phyloP scores from a whole-genome alignment of 1,139 yeast genomes.

The Meyerozyma sp. region DNA sequence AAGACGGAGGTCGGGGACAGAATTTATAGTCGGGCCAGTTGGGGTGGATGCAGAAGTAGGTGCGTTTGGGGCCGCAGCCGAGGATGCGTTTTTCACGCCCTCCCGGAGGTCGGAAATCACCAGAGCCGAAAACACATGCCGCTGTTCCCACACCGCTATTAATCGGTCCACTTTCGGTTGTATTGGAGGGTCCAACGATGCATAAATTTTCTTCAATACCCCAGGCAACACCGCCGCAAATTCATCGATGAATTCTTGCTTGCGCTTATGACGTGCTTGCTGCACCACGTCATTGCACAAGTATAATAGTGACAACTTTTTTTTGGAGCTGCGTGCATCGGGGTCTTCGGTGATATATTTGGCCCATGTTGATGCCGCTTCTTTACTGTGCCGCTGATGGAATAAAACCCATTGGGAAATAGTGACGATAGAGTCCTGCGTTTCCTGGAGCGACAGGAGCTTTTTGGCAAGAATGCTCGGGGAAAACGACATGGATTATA shows the following conservation, averaged over 20 bases:
- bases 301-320: conserved; percentile 56
- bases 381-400: conserved; percentile 62
- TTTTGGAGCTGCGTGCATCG: conserved; percentile 1
- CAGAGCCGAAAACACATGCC: conserved; percentile 47
- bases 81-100: conserved; percentile 14
- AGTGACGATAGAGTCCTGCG: conserved; percentile 79
- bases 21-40: neutral
- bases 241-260: conserved; percentile 53
- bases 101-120: conserved; percentile 41
- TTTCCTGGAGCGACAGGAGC: conserved; percentile 59
- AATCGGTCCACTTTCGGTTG: conserved; percentile 60
- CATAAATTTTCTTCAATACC: conserved; percentile 28
- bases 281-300: conserved; percentile 83
- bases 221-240: conserved; percentile 47
- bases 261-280: conserved; percentile 64
- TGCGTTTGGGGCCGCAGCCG: conserved; percentile 11
- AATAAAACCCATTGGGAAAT: conserved; percentile 83
- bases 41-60: neutral
- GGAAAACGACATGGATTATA: conserved; percentile 52
- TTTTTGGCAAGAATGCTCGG: conserved; percentile 52
- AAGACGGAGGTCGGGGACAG: conserved; percentile 33
- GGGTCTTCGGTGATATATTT: conserved; percentile 25
- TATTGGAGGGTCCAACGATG: conserved; percentile 30
- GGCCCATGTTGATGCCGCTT: conserved; percentile 62
- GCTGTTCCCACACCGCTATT: conserved; percentile 69